A percentile compares a stretch with the other conserved stretches of the same genome.
These are phyloP conservation scores for Aspergillus phoenicis DNA, from an alignment of 2,329 filamentous ascomycete species.

Conservation along the genomic window DNA sequence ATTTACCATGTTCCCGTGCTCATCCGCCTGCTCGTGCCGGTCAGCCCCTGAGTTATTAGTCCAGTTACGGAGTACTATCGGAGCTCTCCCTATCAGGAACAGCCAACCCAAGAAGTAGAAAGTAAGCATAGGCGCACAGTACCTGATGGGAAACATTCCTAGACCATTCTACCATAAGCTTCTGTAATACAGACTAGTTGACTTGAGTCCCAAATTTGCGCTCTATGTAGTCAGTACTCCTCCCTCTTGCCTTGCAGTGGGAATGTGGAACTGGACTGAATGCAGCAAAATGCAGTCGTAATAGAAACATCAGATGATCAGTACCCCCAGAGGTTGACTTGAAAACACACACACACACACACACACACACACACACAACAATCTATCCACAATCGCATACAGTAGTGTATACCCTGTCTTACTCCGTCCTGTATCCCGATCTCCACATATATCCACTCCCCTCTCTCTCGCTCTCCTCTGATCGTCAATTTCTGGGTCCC, in stretches of 20 bases:
- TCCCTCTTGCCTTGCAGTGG: background rate
- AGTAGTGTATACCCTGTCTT: background rate
- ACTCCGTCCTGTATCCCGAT: background rate
- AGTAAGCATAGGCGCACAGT: background rate
- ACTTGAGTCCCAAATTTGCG: background rate
- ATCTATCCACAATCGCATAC: background rate
- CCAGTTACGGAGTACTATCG: background rate
- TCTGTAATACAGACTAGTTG: background rate
- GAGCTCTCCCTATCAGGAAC: background rate
- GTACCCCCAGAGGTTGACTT: background rate
- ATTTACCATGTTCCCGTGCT: background rate
- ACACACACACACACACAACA: too few species aligned
- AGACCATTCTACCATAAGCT: background rate
- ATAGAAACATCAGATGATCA: slow-evolving; percentile 1
- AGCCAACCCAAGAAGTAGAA: too few species aligned
- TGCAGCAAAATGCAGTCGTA: background rate
- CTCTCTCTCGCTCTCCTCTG: background rate
- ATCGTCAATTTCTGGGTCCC: background rate
- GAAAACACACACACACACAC: too few species aligned
- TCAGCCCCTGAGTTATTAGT: slow-evolving; percentile 1
- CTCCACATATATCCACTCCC: background rate
- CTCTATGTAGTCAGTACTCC: background rate
- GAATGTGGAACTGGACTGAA: too few species aligned
- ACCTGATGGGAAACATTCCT: background rate
- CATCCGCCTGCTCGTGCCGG: background rate